These are phyloP conservation scores for Colletotrichum tropicicola DNA, from an alignment of 2,329 filamentous ascomycete genomes.

Conservation along the genomic window DNA sequence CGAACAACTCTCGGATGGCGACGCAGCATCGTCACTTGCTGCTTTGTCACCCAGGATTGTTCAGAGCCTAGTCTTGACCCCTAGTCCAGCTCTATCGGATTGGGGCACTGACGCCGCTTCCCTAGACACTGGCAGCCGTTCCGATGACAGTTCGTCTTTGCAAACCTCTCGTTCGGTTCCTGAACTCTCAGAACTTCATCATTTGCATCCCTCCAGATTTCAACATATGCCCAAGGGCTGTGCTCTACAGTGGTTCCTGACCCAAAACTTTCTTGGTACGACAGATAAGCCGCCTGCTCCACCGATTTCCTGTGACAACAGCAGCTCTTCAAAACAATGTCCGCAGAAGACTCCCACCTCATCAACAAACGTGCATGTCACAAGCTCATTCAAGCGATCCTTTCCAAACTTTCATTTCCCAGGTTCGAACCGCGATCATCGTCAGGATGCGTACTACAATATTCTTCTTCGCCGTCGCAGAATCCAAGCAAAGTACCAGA, in stretches of 20 bases:
- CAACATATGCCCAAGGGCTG: neutral
- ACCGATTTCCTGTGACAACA: too few species aligned
- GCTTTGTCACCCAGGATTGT: neutral
- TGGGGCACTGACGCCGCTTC: neutral
- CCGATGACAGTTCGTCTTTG: neutral
- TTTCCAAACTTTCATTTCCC: neutral
- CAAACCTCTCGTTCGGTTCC: neutral
- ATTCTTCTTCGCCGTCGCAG: neutral
- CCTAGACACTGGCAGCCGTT: neutral
- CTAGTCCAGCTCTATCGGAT: neutral
- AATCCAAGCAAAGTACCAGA: neutral
- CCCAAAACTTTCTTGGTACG: neutral
- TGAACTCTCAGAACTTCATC: neutral
- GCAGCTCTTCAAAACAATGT: neutral
- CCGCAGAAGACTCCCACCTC: neutral
- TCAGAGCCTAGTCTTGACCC: neutral
- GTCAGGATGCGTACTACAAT: neutral
- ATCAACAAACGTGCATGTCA: neutral
- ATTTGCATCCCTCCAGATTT: neutral
- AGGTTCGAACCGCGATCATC: neutral
- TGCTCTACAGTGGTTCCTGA: constrained; percentile 1
- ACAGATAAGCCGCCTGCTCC: neutral
- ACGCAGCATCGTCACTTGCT: neutral
- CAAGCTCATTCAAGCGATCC: neutral
- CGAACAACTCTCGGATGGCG: neutral